These are phyloP conservation scores for Leccinum huronense DNA, from an alignment of 1,284 basidiomycete genomes.

Conservation along the genomic window DNA sequence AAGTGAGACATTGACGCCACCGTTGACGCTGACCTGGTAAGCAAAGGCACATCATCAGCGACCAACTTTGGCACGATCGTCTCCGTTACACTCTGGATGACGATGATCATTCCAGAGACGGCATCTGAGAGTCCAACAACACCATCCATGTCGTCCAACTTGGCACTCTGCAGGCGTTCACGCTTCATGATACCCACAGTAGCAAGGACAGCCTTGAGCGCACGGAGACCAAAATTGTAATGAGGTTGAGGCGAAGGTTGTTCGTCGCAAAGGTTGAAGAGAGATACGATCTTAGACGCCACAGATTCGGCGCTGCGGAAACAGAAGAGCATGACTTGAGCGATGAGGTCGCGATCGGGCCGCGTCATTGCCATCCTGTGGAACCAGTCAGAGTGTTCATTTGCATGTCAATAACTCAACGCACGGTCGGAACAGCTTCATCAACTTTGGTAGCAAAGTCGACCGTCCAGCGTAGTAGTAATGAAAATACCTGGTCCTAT, in stretches of 20 bases:
- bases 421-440: slow-evolving; percentile 89
- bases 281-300: slow-evolving; percentile 97
- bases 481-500: slow-evolving; percentile 78
- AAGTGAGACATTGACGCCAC: not conserved
- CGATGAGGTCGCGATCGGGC: slow-evolving; percentile 96
- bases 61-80: slow-evolving; percentile 99
- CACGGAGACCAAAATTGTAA: slow-evolving; percentile 98
- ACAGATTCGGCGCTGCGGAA: slow-evolving; percentile 96
- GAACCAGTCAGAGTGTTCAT: slow-evolving; percentile 14
- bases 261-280: slow-evolving; percentile 98
- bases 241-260: slow-evolving; percentile 97
- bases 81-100: slow-evolving; percentile 99
- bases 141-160: slow-evolving; percentile 45
- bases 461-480: slow-evolving; percentile 98
- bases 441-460: slow-evolving; percentile 94
- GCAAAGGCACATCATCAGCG: slow-evolving; percentile 92
- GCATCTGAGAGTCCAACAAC: slow-evolving; percentile 62
- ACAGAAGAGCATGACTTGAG: slow-evolving; percentile 99
- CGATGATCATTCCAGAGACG: slow-evolving; percentile 89
- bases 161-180: slow-evolving; percentile 67
- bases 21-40: slow-evolving; percentile 68
- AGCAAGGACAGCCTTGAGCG: slow-evolving; percentile 93
- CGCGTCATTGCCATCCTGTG: slow-evolving; percentile 97
- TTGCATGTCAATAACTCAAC: slow-evolving; percentile 31
- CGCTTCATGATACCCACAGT: slow-evolving; percentile 98